A percentile compares a stretch with the other conserved stretches of the same genome.
phyloP scores from a whole-genome alignment of 2,329 filamentous ascomycete species.

The Aspergillus fumigatiaffinis region DNA sequence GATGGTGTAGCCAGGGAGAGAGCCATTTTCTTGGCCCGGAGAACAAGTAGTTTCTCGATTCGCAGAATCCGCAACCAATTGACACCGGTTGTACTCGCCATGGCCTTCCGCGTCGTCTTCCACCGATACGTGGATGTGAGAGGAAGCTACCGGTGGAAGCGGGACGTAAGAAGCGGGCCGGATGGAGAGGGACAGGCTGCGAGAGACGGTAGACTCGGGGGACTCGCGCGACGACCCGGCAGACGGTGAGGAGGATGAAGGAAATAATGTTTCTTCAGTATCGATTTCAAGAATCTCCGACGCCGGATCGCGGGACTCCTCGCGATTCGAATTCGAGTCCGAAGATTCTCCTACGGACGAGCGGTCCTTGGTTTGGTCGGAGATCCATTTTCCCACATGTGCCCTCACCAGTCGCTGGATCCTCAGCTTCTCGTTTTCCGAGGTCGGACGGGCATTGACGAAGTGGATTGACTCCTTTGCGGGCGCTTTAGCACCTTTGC shows the following conservation, averaged over 20 bases:
- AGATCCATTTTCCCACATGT: constrained; percentile 35
- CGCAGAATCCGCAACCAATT: background rate
- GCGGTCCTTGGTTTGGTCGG: constrained; percentile 31
- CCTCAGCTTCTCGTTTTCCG: constrained; percentile 24
- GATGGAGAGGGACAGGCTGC: background rate
- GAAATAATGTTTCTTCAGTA: background rate
- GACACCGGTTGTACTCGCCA: background rate
- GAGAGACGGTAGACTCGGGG: background rate
- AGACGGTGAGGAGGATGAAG: constrained; percentile 6
- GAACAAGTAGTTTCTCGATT: background rate
- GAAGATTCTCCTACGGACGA: constrained; percentile 9
- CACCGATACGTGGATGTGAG: background rate
- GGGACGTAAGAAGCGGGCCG: background rate
- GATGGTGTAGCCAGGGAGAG: constrained; percentile 6
- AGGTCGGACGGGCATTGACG: constrained; percentile 30
- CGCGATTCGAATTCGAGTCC: background rate
- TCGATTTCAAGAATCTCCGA: background rate
- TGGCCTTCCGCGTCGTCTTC: background rate
- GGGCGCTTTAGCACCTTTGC: constrained; percentile 13
- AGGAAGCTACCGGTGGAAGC: background rate
- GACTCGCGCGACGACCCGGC: background rate
- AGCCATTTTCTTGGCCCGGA: background rate
- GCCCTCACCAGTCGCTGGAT: constrained; percentile 30
- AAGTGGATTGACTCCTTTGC: constrained; percentile 29
- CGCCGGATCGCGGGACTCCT: background rate